phyloP scores from a whole-genome alignment of 148 eudicot genomes.

The Chenopodium quinoa region DNA sequence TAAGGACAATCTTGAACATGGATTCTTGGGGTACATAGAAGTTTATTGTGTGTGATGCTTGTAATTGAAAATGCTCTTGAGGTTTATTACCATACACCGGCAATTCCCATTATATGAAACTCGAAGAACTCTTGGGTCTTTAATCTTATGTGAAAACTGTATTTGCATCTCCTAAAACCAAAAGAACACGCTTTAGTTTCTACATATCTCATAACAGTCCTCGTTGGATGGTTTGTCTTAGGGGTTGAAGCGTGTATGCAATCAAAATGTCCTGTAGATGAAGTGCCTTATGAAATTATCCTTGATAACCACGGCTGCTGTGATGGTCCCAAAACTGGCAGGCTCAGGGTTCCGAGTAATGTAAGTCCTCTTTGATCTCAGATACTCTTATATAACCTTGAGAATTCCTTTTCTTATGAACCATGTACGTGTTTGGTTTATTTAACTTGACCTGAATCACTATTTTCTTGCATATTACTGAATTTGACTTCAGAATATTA shows the following conservation, averaged over 20 bases:
- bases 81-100: neutral
- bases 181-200: neutral
- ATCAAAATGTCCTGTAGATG: conserved; percentile 47
- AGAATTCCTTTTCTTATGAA: neutral
- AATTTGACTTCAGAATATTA: no score
- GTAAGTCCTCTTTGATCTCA: conserved; percentile 38
- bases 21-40: neutral
- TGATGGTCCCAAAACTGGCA: conserved; percentile 77
- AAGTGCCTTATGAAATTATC: conserved; percentile 71
- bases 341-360: conserved; percentile 50
- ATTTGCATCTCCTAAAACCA: neutral
- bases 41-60: neutral
- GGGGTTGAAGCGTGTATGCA: conserved; percentile 75
- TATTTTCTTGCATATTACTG: neutral
- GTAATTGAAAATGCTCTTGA: neutral
- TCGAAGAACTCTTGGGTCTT: neutral
- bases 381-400: neutral
- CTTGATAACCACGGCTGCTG: conserved; percentile 75
- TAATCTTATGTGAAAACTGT: neutral
- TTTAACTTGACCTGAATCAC: neutral
- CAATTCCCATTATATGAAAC: no score
- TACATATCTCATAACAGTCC: neutral
- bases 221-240: conserved; percentile 26
- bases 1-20: neutral
- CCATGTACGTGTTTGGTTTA: neutral